A percentile compares a stretch with the other conserved stretches of the same genome.
Evolutionary conservation across 345 rosid genomes (phyloP).

Genomic region (Noccaea caerulescens): DNA sequence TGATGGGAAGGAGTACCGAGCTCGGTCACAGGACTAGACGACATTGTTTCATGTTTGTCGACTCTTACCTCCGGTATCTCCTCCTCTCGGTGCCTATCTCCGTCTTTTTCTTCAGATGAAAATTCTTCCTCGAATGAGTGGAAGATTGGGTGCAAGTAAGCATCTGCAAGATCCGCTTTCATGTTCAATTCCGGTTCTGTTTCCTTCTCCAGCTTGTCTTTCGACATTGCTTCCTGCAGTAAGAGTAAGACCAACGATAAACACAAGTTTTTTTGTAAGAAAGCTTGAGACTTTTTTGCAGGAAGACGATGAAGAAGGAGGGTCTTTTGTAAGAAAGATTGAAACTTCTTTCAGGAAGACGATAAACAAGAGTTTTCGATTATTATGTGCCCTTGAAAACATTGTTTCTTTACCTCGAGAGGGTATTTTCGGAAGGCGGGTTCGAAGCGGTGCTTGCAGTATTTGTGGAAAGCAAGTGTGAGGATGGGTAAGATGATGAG

Average conservation of each 20-base stretch:
- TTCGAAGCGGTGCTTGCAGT: constrained; percentile 90
- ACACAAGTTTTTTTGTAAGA: neutral
- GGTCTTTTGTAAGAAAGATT: neutral
- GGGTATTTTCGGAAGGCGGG: constrained; percentile 93
- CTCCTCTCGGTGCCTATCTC: constrained; percentile 34
- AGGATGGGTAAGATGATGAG: constrained; percentile 75
- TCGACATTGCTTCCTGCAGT: constrained; percentile 90
- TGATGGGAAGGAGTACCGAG: constrained; percentile 64
- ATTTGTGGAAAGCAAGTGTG: constrained; percentile 84
- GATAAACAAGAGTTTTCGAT: too few species aligned
- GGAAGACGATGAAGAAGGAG: neutral
- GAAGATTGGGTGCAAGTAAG: constrained; percentile 95
- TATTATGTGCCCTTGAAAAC: constrained; percentile 7
- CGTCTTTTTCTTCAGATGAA: constrained; percentile 10
- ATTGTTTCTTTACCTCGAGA: constrained; percentile 63
- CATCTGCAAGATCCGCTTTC: constrained; percentile 79
- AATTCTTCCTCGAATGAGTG: constrained; percentile 66
- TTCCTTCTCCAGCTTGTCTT: constrained; percentile 63
- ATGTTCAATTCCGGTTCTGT: constrained; percentile 62
- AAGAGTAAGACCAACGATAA: constrained; percentile 7
- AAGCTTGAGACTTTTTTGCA: neutral
- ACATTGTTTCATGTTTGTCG: constrained; percentile 49
- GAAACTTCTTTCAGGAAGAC: neutral
- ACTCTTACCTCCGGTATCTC: constrained; percentile 55
- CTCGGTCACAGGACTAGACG: constrained; percentile 51